Conservation (phyloP, 306 rosid species). For the Cucumis melo region DNA sequence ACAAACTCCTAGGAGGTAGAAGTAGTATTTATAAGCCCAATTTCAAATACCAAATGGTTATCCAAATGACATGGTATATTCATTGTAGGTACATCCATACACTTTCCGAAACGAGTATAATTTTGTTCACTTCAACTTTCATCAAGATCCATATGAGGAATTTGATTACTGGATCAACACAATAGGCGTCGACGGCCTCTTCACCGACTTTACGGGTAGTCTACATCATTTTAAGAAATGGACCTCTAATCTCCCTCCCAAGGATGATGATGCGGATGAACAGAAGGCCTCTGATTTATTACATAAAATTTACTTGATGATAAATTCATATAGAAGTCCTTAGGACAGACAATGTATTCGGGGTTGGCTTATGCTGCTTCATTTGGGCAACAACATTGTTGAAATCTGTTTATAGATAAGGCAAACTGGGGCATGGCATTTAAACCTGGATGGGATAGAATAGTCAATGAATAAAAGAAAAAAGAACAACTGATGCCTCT, state of each 20-base stretch:
- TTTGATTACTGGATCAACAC: constrained; percentile 62
- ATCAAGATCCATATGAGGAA: constrained; percentile 65
- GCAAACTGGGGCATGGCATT: background rate
- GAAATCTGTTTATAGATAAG: background rate
- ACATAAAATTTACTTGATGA: constrained; percentile 43
- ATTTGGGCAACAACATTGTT: background rate
- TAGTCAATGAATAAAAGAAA: background rate
- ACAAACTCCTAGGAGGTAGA: background rate
- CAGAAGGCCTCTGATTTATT: constrained; percentile 31
- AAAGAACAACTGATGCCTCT: background rate
- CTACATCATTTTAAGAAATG: constrained; percentile 60
- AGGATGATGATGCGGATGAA: constrained; percentile 14
- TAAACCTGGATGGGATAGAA: background rate
- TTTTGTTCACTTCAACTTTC: constrained; percentile 47
- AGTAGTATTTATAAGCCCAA: background rate
- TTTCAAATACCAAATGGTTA: background rate
- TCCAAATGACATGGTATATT: background rate
- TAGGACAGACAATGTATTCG: background rate
- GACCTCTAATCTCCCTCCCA: constrained; percentile 18
- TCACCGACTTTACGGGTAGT: constrained; percentile 87
- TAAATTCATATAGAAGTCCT: constrained; percentile 17
- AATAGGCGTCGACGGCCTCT: constrained; percentile 77
- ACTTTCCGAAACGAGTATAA: constrained; percentile 59
- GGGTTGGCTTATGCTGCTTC: background rate
- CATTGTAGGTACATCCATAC: constrained; percentile 80